Conservation (phyloP, 306 rosid genomes). For the Citrullus mucosospermus region DNA sequence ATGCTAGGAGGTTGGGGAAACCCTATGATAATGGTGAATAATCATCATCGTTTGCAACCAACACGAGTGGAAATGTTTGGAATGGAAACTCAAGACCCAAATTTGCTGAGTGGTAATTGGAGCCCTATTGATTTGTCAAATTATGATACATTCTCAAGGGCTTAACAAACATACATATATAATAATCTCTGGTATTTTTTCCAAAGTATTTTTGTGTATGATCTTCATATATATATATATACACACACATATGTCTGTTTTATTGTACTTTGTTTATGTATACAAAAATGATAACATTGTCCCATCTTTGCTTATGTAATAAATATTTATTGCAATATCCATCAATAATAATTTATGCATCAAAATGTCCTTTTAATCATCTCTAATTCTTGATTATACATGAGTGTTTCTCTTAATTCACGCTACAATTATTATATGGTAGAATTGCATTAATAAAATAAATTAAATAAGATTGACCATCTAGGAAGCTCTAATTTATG, state of each 20-base stretch:
- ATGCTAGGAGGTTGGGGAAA: neutral
- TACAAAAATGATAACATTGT: neutral
- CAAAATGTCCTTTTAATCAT: neutral
- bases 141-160: conserved; percentile 38
- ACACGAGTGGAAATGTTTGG: conserved; percentile 27
- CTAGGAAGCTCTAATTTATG: neutral
- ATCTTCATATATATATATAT: neutral
- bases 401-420: neutral
- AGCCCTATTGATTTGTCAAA: conserved; percentile 52
- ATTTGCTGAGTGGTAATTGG: conserved; percentile 50
- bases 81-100: conserved; percentile 35
- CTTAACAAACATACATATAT: conserved; percentile 12
- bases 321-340: neutral
- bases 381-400: neutral
- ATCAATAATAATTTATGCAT: neutral
- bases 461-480: neutral
- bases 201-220: neutral
- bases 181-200: conserved; percentile 5
- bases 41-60: conserved; percentile 21
- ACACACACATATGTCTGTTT: neutral
- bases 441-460: no score
- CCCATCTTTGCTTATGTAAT: neutral
- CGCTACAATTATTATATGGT: neutral
- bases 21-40: conserved; percentile 19
- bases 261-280: neutral